Conservation (phyloP, 768 basidiomycete genomes). For the Termitomyces sp. region DNA sequence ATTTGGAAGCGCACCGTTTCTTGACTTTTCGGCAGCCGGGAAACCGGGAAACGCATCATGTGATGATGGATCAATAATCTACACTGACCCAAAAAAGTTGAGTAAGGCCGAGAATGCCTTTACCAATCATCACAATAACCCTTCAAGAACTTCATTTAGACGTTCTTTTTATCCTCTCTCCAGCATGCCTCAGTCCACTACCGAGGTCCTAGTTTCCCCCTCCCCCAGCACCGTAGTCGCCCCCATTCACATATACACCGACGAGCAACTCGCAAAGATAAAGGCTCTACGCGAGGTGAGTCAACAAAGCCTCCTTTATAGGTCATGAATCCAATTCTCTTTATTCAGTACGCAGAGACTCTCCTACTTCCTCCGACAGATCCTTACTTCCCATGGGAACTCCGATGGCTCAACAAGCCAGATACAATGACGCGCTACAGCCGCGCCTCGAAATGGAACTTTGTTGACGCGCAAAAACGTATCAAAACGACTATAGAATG, state of each 20-base stretch:
- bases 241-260: conserved; percentile 56
- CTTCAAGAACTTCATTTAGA: background rate
- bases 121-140: background rate
- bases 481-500: conserved; percentile 78
- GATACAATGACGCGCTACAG: conserved; percentile 74
- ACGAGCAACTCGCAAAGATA: conserved; percentile 56
- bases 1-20: background rate
- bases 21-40: background rate
- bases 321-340: background rate
- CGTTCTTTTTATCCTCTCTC: conserved; percentile 5
- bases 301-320: background rate
- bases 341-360: conserved; percentile 58
- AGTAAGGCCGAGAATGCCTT: background rate
- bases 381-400: conserved; percentile 72
- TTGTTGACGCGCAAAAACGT: conserved; percentile 70
- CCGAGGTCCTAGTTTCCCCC: conserved; percentile 49
- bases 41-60: background rate
- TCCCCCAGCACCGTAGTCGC: conserved; percentile 43
- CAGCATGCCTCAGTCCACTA: conserved; percentile 19
- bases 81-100: conserved; percentile 9
- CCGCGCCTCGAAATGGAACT: conserved; percentile 82
- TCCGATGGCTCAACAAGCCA: conserved; percentile 63
- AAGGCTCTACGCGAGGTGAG: conserved; percentile 57
- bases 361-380: conserved; percentile 61
- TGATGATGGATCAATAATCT: conserved; percentile 1